Evolutionary conservation across 1,139 yeast genomes (phyloP).

Genomic region (Pneumocystis wakefieldiae): DNA sequence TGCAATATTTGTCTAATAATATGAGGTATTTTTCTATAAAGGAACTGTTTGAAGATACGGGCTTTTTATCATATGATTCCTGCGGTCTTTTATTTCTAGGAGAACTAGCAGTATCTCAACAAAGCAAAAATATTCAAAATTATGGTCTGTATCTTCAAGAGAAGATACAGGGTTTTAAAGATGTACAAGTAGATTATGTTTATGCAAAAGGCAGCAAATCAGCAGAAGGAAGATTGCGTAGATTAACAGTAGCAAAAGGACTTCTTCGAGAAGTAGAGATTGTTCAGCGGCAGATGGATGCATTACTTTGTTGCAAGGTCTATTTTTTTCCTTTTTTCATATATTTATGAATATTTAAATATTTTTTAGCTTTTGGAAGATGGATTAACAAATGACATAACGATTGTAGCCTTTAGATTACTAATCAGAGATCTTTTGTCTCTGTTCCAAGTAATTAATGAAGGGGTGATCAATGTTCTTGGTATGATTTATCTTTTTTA

Average conservation of each 20-base stretch:
- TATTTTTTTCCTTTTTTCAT: constrained; percentile 14
- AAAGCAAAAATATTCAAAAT: constrained; percentile 31
- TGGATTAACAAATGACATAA: constrained; percentile 59
- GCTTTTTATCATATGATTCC: constrained; percentile 12
- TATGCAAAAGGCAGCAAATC: constrained; percentile 35
- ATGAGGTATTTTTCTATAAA: constrained; percentile 43
- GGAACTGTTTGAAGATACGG: constrained; percentile 20
- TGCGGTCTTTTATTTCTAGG: constrained; percentile 3
- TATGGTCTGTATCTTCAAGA: constrained; percentile 58
- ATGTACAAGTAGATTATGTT: constrained; percentile 60
- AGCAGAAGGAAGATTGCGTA: constrained; percentile 43
- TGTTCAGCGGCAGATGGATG: constrained; percentile 66
- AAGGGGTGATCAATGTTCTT: constrained; percentile 80
- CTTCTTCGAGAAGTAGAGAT: constrained; percentile 70
- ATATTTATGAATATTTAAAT: neutral
- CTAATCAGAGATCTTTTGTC: constrained; percentile 75
- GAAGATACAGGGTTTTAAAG: constrained; percentile 53
- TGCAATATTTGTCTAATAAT: constrained; percentile 47
- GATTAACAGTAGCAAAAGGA: constrained; percentile 61
- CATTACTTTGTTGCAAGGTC: constrained; percentile 41
- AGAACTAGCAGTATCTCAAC: constrained; percentile 13
- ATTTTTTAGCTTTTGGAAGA: constrained; percentile 39
- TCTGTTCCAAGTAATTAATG: constrained; percentile 76
- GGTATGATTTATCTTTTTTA: neutral
- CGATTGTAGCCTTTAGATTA: constrained; percentile 70